Conservation (phyloP, 2,329 filamentous ascomycete genomes). For the Xylaria digitata region DNA sequence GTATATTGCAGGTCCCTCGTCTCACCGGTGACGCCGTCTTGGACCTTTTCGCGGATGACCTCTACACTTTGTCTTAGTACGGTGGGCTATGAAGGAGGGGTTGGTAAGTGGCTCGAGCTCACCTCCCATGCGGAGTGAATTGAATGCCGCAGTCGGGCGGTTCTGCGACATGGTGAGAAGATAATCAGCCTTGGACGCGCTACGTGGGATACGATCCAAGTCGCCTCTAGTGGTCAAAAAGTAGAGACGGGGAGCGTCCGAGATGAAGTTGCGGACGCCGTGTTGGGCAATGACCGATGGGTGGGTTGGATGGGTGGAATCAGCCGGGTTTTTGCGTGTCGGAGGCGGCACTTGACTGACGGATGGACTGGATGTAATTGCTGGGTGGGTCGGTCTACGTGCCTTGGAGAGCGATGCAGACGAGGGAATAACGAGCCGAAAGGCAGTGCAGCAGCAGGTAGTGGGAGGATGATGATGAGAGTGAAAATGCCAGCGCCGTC, state of each 20-base stretch:
- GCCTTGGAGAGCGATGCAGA: constrained; percentile 36
- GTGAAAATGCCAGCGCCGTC: constrained; percentile 30
- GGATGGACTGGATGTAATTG: constrained; percentile 32
- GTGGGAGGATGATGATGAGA: constrained; percentile 18
- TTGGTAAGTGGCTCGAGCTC: constrained; percentile 58
- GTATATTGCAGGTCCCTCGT: constrained; percentile 98
- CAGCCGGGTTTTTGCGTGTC: constrained; percentile 34
- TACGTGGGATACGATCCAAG: constrained; percentile 40
- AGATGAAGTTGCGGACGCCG: constrained; percentile 46
- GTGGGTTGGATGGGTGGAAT: constrained; percentile 35
- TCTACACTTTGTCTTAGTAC: constrained; percentile 65
- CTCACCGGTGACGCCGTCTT: constrained; percentile 97
- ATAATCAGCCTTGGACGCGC: constrained; percentile 45
- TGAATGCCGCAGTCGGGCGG: constrained; percentile 83
- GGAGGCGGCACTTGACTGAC: constrained; percentile 39
- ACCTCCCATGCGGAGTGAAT: constrained; percentile 95
- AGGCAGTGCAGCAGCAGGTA: constrained; percentile 24
- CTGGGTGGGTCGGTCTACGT: constrained; percentile 31
- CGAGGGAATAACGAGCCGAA: constrained; percentile 22
- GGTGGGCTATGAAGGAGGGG: constrained; percentile 31
- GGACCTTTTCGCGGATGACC: constrained; percentile 98
- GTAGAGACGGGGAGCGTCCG: constrained; percentile 40
- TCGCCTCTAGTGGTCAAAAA: constrained; percentile 46
- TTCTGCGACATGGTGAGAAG: constrained; percentile 51
- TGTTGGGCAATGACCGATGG: constrained; percentile 48